Base-by-base conservation (phyloP, 2,329 filamentous ascomycete genomes). In the Aspergillus ibericus region DNA sequence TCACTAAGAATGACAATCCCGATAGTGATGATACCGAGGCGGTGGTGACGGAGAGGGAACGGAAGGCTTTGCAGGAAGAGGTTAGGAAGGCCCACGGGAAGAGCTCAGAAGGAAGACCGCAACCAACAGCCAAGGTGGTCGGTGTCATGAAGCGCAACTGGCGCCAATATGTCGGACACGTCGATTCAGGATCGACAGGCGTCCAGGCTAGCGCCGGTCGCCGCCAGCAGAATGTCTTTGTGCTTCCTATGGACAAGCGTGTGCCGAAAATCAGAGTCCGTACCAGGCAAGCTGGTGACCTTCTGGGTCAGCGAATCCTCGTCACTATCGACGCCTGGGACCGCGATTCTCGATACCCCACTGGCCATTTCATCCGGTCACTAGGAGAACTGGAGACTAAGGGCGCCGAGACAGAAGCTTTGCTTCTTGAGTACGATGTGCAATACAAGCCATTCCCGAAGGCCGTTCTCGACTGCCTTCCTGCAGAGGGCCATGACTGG, bases 371-470 rank as follows among this genome's bases (percentile, higher is more conserved):
- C 69, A 89, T 99, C 50, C 89, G 95, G 59, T 95, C 92, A 22
- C 80, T 99, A 8, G 95, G 95, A 64, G 93, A 96, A 74, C 79
- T 99, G 48, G 95, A 99, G 77, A 96, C 91, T 5, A 98, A 99
- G 75, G 92, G 90, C n/a, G 95, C 95, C 7, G 95, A 98, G 78
- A 99, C 95, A 0, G 95, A 99, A 75, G 95, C 95, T 18, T 80
- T 99, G 46, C 81, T 99, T 10, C 82, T 99, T 27, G 95, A 99
- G 74, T 96, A 93, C 78, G 95, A 99, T 71, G 95, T 99, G 2
- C 95, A 99, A 74, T 99, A 99, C 77, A 87, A 93, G 56, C 95
- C 95, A 0, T 99, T 99, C 75, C 93, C 95, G 5, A 96, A 96
- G 77, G 91, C 92, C 0, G 93, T 99, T 4, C 79, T 99, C 54